Conservation (phyloP, 768 basidiomycete genomes). For the Serendipita sp. region DNA sequence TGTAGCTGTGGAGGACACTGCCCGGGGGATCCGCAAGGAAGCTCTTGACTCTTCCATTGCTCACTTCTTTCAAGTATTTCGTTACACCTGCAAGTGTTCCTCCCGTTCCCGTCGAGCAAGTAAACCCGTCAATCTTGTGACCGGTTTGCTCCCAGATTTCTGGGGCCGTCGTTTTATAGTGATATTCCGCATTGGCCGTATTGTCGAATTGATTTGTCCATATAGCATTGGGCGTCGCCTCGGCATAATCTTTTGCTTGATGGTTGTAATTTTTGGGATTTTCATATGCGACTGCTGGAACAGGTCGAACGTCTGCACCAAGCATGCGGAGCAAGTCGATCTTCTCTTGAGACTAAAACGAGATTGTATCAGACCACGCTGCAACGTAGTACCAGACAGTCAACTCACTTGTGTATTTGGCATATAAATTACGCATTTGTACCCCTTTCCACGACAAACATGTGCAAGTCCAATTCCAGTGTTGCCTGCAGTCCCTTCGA, state of each 20-base stretch:
- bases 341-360: slow-evolving; percentile 79
- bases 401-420: slow-evolving; percentile 65
- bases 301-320: slow-evolving; percentile 90
- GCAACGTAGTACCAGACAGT: background rate
- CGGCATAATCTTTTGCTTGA: slow-evolving; percentile 81
- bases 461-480: slow-evolving; percentile 93
- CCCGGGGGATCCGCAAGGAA: slow-evolving; percentile 98
- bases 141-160: slow-evolving; percentile 88
- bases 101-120: slow-evolving; percentile 89
- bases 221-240: slow-evolving; percentile 52
- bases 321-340: slow-evolving; percentile 95
- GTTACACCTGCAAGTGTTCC: slow-evolving; percentile 88
- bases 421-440: slow-evolving; percentile 99
- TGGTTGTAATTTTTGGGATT: slow-evolving; percentile 96
- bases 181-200: slow-evolving; percentile 72
- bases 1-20: slow-evolving; percentile 71
- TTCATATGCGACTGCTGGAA: slow-evolving; percentile 92
- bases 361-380: background rate
- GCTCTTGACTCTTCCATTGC: slow-evolving; percentile 57
- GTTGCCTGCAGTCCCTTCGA: slow-evolving; percentile 97
- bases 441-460: slow-evolving; percentile 82
- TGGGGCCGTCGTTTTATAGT: slow-evolving; percentile 83
- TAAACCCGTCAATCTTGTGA: slow-evolving; percentile 74
- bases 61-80: slow-evolving; percentile 69
- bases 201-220: slow-evolving; percentile 99